Conservation (phyloP, 257 asterid species). For the Nyctanthes arbortristis region DNA sequence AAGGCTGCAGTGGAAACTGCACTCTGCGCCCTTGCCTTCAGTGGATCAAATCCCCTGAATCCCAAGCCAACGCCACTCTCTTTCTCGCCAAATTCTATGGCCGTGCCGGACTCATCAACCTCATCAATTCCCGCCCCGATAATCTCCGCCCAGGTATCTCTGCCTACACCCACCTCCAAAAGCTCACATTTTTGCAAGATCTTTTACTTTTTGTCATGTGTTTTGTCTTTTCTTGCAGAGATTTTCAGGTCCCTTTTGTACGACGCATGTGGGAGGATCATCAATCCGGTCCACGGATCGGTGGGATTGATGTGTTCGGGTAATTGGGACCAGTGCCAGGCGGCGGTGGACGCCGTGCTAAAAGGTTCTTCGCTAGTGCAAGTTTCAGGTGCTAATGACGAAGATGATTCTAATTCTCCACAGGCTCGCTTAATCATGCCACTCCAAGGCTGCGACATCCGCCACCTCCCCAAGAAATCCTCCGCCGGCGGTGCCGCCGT, state of each 20-base stretch:
- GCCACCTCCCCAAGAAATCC: conserved; percentile 54
- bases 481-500: conserved; percentile 9
- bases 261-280: conserved; percentile 91
- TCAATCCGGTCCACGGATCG: conserved; percentile 70
- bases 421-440: conserved; percentile 36
- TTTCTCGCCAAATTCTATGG: conserved; percentile 88
- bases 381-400: conserved; percentile 24
- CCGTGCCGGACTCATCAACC: conserved; percentile 85
- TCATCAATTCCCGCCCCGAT: conserved; percentile 57
- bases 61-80: conserved; percentile 81
- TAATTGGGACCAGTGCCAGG: conserved; percentile 65
- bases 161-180: background rate
- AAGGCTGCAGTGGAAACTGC: conserved; percentile 72
- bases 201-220: too few species aligned
- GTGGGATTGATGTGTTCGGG: conserved; percentile 70
- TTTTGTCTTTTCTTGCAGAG: conserved; percentile 30
- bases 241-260: conserved; percentile 59
- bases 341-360: conserved; percentile 74
- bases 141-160: conserved; percentile 66
- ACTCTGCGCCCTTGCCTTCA: conserved; percentile 59
- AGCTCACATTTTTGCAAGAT: background rate
- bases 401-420: background rate
- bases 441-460: conserved; percentile 58
- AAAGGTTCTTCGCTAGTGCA: conserved; percentile 44
- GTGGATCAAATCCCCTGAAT: conserved; percentile 66